Base-by-base conservation (phyloP, 2,329 filamentous ascomycete species). In the Aspergillus nomiae region DNA sequence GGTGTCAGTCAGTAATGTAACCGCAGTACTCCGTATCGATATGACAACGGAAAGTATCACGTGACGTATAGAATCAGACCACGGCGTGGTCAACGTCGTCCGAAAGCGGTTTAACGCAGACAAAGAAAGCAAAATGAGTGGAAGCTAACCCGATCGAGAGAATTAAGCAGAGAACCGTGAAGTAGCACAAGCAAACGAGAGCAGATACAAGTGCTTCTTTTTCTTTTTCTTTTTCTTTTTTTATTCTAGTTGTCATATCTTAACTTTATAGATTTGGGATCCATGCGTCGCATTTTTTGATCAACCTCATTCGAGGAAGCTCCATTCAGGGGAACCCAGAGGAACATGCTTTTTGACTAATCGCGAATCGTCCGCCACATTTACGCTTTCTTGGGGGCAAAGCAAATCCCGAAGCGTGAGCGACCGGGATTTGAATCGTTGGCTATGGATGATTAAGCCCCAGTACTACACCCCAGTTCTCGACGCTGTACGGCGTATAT, bases 321-420 rank as follows among this genome's bases (percentile, higher is more conserved):
- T 41, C 19, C 38, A 41, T 41, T 41, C 34, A 55, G 55, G 36
- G 41, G 55, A 45, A 21, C 21, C 38, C 7, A 41, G 38, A 41
- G 38, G 45, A 36, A 43, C 53, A 41, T 34, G 19, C 45, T 65
- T 55, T 36, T 45, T 62, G 61, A 60, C 60, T 69, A 62, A 68
- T 67, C 62, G 43, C 53, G n/a, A 48, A 51, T 57, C 59, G 51
- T 21, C 28, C 67, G 65, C 67, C 64, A 67, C 64, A 58, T 58
- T 60, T 63, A 58, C 61, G 56, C 58, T 62, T 59, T 55, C 41
- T 46, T 28, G 46, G 26, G 19, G 32, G 21, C 56, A 32, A 66
- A 70, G 62, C 74, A 77, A 76, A 77, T 72, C 75, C 75, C 74
- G 74, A 71, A 60, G 51, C 58, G 60, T 61, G 57, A 66, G 62